Evolutionary conservation across 148 eudicot species (phyloP).

Genomic region (Rhododendron henanense): DNA sequence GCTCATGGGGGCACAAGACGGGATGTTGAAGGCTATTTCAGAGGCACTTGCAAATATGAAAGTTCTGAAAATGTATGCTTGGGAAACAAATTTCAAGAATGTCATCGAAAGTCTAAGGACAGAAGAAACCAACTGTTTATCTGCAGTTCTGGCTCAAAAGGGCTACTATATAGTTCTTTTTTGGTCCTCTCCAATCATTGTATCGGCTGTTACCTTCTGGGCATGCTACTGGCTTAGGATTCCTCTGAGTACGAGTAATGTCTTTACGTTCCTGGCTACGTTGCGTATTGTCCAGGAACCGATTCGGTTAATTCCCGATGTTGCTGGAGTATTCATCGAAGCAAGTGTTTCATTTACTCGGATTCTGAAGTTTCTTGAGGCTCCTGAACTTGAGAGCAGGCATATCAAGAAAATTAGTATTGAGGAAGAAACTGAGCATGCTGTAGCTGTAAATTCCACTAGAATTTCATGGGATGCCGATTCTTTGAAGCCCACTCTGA

Average conservation of each 20-base stretch:
- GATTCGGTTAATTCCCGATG: conserved; percentile 77
- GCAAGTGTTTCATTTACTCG: conserved; percentile 75
- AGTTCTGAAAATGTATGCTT: conserved; percentile 77
- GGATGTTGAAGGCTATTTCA: conserved; percentile 41
- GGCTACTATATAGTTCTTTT: conserved; percentile 54
- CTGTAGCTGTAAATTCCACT: conserved; percentile 45
- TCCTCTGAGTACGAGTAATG: conserved; percentile 71
- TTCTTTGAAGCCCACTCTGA: conserved; percentile 44
- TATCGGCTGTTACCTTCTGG: conserved; percentile 76
- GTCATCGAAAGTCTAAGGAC: conserved; percentile 55
- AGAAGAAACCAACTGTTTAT: conserved; percentile 57
- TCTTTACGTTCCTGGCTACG: conserved; percentile 86
- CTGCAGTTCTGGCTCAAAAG: conserved; percentile 49
- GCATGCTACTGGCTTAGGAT: conserved; percentile 68
- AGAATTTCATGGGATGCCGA: conserved; percentile 72
- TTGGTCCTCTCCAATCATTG: conserved; percentile 81
- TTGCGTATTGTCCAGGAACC: conserved; percentile 90
- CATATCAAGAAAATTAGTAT: conserved; percentile 29
- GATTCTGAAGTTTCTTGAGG: conserved; percentile 68
- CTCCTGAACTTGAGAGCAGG: conserved; percentile 65
- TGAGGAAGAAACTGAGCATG: conserved; percentile 5
- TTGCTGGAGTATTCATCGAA: conserved; percentile 71
- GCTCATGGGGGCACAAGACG: conserved; percentile 55
- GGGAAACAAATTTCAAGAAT: conserved; percentile 78
- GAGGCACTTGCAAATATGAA: conserved; percentile 83